Percentiles rank a stretch among this genome's conserved stretches.
Conservation (phyloP, 2,329 filamentous ascomycete genomes). For the Penicillium sclerotigenum region DNA sequence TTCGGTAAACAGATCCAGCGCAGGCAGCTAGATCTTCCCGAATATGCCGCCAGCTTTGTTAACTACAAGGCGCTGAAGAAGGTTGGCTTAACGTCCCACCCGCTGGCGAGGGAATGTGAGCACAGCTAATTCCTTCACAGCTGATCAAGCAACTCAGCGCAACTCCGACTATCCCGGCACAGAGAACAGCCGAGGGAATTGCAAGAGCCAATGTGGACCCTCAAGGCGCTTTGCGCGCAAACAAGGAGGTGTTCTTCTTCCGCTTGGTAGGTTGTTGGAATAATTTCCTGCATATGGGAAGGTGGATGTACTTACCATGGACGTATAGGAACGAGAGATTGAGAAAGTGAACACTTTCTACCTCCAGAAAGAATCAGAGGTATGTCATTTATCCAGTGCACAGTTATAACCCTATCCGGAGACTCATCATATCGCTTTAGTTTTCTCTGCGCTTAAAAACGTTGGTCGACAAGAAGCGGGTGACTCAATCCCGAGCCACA, state of each 20-base stretch:
- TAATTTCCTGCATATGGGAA: not conserved
- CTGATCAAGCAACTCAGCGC: slow-evolving; percentile 98
- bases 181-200: slow-evolving; percentile 54
- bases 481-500: slow-evolving; percentile 74
- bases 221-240: slow-evolving; percentile 88
- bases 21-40: slow-evolving; percentile 95
- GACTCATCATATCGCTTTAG: slow-evolving; percentile 45
- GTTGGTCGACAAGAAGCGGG: slow-evolving; percentile 89
- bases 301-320: not conserved
- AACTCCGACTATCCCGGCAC: slow-evolving; percentile 76
- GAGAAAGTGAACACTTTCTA: slow-evolving; percentile 99
- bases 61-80: slow-evolving; percentile 99
- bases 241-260: slow-evolving; percentile 99
- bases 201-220: slow-evolving; percentile 60
- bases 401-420: not conserved
- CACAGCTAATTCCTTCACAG: slow-evolving; percentile 51
- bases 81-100: slow-evolving; percentile 52
- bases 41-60: slow-evolving; percentile 98
- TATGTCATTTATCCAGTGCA: slow-evolving; percentile 43
- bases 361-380: slow-evolving; percentile 95
- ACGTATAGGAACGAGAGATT: slow-evolving; percentile 79
- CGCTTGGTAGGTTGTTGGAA: slow-evolving; percentile 64
- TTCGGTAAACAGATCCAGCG: slow-evolving; percentile 99
- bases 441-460: slow-evolving; percentile 91
- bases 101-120: not conserved